These are phyloP conservation scores for Zygoascus ofunaensis DNA, from an alignment of 805 yeast genomes.

Conservation along the genomic window DNA sequence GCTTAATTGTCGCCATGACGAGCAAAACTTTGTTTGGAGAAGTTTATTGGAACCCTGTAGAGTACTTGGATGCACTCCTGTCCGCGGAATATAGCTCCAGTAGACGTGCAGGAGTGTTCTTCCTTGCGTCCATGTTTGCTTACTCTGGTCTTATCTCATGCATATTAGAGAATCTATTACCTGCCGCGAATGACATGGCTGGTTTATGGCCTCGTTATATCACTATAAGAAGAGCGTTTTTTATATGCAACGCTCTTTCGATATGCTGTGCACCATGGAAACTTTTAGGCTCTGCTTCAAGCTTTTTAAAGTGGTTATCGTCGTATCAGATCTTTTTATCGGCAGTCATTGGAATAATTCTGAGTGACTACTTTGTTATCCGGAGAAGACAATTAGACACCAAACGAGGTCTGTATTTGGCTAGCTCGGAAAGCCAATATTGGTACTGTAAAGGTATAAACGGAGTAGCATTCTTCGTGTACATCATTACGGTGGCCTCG, in stretches of 20 bases:
- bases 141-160: conserved; percentile 10
- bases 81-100: conserved; percentile 6
- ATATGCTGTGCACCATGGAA: conserved; percentile 16
- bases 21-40: conserved; percentile 33
- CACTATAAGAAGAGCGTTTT: conserved; percentile 33
- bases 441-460: conserved; percentile 11
- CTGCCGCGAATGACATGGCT: conserved; percentile 42
- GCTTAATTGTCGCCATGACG: conserved; percentile 40
- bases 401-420: conserved; percentile 5
- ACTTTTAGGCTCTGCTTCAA: conserved; percentile 9
- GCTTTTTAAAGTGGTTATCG: conserved; percentile 11
- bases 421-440: conserved; percentile 4
- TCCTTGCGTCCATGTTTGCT: conserved; percentile 9
- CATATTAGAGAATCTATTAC: conserved; percentile 35
- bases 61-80: conserved; percentile 8
- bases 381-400: conserved; percentile 8
- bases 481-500: conserved; percentile 10
- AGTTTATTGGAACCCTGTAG: conserved; percentile 40
- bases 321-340: conserved; percentile 15
- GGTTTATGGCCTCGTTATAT: conserved; percentile 39
- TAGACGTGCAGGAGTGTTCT: conserved; percentile 12
- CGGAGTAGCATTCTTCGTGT: conserved; percentile 10
- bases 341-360: conserved; percentile 10
- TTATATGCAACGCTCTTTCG: conserved; percentile 28
- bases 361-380: conserved; percentile 13